These are phyloP conservation scores for Thermothielavioides terrestris DNA, from an alignment of 495 filamentous ascomycete genomes.

Conservation along the genomic window DNA sequence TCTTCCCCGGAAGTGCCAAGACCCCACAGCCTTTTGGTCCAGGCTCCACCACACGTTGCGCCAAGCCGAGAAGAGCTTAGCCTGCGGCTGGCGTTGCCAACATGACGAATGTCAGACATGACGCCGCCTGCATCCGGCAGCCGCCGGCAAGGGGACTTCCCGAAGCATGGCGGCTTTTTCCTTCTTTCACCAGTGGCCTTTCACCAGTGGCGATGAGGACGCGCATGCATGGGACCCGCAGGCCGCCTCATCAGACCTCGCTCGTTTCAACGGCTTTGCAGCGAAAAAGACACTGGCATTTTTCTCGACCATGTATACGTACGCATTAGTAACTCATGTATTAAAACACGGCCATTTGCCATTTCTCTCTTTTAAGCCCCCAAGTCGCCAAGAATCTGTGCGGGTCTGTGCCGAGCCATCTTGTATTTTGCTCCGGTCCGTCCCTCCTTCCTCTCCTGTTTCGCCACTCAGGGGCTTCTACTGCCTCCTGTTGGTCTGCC, in stretches of 20 bases:
- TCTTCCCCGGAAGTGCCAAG: not conserved
- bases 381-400: no score
- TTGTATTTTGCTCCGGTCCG: no score
- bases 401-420: no score
- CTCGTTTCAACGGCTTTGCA: not conserved
- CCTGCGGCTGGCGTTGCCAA: not conserved
- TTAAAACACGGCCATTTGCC: not conserved
- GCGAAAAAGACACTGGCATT: no score
- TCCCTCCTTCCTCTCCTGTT: no score
- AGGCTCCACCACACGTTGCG: no score
- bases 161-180: not conserved
- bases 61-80: not conserved
- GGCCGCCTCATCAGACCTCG: not conserved
- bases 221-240: not conserved
- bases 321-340: no score
- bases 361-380: not conserved
- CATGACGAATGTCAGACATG: not conserved
- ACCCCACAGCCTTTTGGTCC: no score
- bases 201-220: not conserved
- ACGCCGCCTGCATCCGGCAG: not conserved
- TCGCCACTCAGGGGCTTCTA: no score
- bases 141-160: not conserved
- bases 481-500: not conserved
- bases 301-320: no score
- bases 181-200: not conserved